Evolutionary conservation across 2,329 filamentous ascomycete genomes (phyloP), one percentile per base, ranked within the genome.

Genomic region (Calonectria naviculata): DNA sequence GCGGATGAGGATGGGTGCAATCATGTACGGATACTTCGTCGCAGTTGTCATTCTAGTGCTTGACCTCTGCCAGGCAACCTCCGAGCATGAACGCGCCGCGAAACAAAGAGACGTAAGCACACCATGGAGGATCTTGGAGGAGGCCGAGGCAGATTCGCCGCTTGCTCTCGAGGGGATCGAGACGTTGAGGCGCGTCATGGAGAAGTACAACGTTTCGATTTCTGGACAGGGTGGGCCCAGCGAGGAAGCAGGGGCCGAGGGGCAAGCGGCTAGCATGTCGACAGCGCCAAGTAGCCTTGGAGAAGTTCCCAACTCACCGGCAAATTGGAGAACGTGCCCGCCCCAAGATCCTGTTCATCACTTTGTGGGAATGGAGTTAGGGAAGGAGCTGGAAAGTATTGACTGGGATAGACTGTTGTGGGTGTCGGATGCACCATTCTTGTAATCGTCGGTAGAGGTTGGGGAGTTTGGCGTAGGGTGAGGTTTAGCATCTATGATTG

Each of bases 41-140:
- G 80, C 81, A 1, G 80, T 74, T 28, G 82, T 82, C 41, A 80
- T 80, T 5, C 75, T 83, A 4, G 75, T 83, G 9, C 68, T 83
- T 7, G 79, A 83, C 58, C 77, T 81, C 6, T 83, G 81, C 34
- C 74, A 81, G 4, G 74, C 74, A 7, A 68, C 61, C 8, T 73
- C 79, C 36, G 69, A 71, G 1, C 68, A 74, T 15, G 76, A 79
- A 15, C 78, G 71, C 47, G 70, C 72, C 13, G 66, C 66, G 8
- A 79, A 74, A 41, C 71, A 3, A 38, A 29, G 31, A 12, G 78
- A 82, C 56, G 68, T 81, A 19, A 54, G 73, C 1, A 73, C 78
- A 24, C 76, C 81, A 17, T 83, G 81, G 81, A 68, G 71, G 10
- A 81, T 82, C 36, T 65, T 83, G 24, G 74, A 82, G 13, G 76